Base-by-base conservation (phyloP, 345 rosid genomes). In the Pelargonium nanum region DNA sequence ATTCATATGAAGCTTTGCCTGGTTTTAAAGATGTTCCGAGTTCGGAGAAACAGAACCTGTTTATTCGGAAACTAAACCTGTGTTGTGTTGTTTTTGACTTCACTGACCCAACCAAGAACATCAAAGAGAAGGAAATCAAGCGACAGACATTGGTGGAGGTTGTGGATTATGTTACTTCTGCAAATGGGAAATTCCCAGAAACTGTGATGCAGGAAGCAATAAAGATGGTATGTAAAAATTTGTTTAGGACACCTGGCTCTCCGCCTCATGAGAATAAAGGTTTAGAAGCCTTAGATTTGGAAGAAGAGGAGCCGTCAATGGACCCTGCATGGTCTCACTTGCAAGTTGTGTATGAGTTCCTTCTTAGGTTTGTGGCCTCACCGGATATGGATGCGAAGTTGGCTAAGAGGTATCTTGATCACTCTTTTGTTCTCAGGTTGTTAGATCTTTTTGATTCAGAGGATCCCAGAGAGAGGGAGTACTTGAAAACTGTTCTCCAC, bases 71-170 rank as follows among this genome's bases (percentile, higher is more conserved):
- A 21, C 22, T 52, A 21, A 52, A 52, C 22, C 5, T n/a, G 55
- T 52, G 55, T 4, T 52, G 55, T 52, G 22, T n/a, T 9, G 21
- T 52, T 8, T 52, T 52, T n/a, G 22, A 52, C 9, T 52, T 52
- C n/a, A 19, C 55, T n/a, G 55, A 52, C 22, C 55, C 55, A n/a
- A 52, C 55, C 2, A 52, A 52, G 22, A 20, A n/a, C 17, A 20
- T 52, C 55, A 52, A 52, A 52, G 55, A 52, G n/a, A 52, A 52
- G 22, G 55, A 52, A 21, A 52, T 52, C 55, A 52, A 52, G 22
- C 13, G 17, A 21, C 55, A 52, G 17, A 52, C 55, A 4, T 52
- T 52, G 55, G 5, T 52, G 17, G 55, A 52, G 55, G 6, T 52
- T 8, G 55, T 52, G 22, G 55, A 52, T 19, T 52, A 52, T n/a